Conservation (phyloP, 495 filamentous ascomycete species). For the Astrothelium subdiscretum region DNA sequence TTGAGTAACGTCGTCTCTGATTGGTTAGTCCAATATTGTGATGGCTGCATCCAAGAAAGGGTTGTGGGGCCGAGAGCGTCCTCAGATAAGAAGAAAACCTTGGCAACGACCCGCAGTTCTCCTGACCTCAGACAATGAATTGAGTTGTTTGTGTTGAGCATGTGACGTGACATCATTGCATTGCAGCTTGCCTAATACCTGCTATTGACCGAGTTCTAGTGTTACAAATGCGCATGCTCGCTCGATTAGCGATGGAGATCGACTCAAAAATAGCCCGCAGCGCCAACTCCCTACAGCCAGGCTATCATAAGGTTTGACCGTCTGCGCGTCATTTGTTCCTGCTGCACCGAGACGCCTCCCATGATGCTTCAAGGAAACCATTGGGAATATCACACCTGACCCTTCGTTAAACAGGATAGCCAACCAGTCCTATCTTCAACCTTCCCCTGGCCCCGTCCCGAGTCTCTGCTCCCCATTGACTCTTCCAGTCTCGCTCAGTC, state of each 20-base stretch:
- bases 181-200: conserved; percentile 1
- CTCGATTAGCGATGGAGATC: too few species aligned
- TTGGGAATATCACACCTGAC: conserved; percentile 3
- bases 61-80: neutral
- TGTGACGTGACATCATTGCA: neutral
- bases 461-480: conserved; percentile 53
- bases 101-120: too few species aligned
- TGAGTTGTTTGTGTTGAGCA: neutral
- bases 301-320: neutral
- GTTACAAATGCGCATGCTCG: neutral
- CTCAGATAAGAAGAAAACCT: too few species aligned
- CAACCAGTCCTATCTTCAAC: conserved; percentile 36
- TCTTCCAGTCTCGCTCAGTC: conserved; percentile 60
- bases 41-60: neutral
- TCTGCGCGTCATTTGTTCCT: too few species aligned
- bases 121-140: neutral
- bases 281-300: too few species aligned
- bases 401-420: conserved; percentile 27
- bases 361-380: neutral
- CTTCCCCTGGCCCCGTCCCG: conserved; percentile 36
- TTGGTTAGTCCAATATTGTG: neutral
- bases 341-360: neutral
- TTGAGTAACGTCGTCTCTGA: neutral
- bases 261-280: too few species aligned
- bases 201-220: too few species aligned